phyloP scores from a whole-genome alignment of 2,329 filamentous ascomycete species.

The Cordyceps cicadae region DNA sequence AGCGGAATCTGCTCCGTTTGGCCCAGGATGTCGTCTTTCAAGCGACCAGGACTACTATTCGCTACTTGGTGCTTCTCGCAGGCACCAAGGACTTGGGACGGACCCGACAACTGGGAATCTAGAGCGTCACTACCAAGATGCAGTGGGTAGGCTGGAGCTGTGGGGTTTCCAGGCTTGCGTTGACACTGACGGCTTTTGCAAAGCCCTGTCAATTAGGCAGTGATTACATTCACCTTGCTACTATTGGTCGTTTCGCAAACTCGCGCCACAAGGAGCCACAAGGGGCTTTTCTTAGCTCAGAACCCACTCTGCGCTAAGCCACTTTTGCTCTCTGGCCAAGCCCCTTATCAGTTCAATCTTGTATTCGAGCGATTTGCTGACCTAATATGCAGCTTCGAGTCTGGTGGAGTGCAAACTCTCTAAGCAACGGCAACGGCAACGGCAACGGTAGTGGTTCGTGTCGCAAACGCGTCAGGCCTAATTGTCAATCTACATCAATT shows the following conservation, averaged over 20 bases:
- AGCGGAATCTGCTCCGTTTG: neutral
- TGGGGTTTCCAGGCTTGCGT: slow-evolving; percentile 1
- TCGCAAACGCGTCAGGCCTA: slow-evolving; percentile 1
- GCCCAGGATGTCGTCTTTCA: neutral
- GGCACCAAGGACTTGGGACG: slow-evolving; percentile 6
- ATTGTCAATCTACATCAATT: neutral
- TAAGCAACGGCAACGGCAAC: neutral
- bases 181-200: slow-evolving; percentile 5
- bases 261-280: slow-evolving; percentile 3
- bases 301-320: neutral
- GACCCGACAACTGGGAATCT: slow-evolving; percentile 8
- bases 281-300: slow-evolving; percentile 4
- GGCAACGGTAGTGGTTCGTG: neutral
- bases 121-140: slow-evolving; percentile 11
- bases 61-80: slow-evolving; percentile 5
- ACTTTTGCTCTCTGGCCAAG: neutral
- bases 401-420: too few species aligned
- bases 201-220: slow-evolving; percentile 1
- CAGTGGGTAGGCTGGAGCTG: neutral
- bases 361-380: slow-evolving; percentile 3
- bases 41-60: neutral
- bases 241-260: slow-evolving; percentile 17
- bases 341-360: slow-evolving; percentile 7
- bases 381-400: slow-evolving; percentile 1
- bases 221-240: slow-evolving; percentile 21